These are phyloP conservation scores for Talaromyces sp. DNA, from an alignment of 2,329 filamentous ascomycete genomes.

Conservation along the genomic window DNA sequence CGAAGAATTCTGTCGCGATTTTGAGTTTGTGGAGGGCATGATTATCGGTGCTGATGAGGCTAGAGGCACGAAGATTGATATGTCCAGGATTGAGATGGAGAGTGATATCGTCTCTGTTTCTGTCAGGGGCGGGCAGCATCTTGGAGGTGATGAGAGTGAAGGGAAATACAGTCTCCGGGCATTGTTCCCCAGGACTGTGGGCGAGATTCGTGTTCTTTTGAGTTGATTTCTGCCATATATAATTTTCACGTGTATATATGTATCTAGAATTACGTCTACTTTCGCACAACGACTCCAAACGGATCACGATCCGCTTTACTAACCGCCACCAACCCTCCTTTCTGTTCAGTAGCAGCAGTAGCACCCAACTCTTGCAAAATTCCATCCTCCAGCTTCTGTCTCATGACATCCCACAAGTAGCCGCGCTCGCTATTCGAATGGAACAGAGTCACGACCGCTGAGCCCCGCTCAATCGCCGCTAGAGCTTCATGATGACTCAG, in stretches of 20 bases:
- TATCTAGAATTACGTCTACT: neutral
- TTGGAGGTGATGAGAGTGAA: conserved; percentile 31
- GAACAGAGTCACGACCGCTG: conserved; percentile 78
- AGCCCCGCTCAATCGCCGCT: conserved; percentile 77
- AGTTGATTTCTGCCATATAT: conserved; percentile 42
- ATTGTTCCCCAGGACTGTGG: conserved; percentile 61
- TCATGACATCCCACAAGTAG: conserved; percentile 71
- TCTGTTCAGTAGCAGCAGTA: conserved; percentile 27
- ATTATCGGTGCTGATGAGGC: conserved; percentile 59
- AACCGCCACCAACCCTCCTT: conserved; percentile 57
- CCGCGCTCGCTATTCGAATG: conserved; percentile 91
- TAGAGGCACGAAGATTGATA: conserved; percentile 31
- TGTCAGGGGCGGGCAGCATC: conserved; percentile 20
- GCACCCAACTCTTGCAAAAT: conserved; percentile 57
- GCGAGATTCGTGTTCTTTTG: conserved; percentile 61
- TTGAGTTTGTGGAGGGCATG: conserved; percentile 65
- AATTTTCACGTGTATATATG: neutral
- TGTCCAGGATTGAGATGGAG: conserved; percentile 29
- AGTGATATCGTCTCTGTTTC: conserved; percentile 22
- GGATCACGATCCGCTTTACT: conserved; percentile 84
- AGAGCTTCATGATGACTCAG: conserved; percentile 91
- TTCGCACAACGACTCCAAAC: conserved; percentile 65
- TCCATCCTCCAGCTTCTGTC: conserved; percentile 58
- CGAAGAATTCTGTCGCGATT: conserved; percentile 78
- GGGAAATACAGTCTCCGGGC: conserved; percentile 47